Conservation (phyloP, 169 alveolate genomes). For the Eimeria mitis region DNA sequence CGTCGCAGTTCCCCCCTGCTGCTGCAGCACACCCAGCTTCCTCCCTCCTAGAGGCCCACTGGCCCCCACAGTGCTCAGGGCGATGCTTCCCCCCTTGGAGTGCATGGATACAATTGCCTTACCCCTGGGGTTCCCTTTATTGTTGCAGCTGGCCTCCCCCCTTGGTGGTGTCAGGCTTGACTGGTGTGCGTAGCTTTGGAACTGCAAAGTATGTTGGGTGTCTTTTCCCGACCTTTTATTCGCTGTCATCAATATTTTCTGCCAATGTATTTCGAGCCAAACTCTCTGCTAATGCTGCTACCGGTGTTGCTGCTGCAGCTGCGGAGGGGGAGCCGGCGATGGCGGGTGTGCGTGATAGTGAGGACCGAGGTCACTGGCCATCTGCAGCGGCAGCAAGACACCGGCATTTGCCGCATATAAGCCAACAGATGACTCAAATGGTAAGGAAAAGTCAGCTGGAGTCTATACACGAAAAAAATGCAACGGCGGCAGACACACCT, state of each 20-base stretch:
- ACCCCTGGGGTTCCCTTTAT: neutral
- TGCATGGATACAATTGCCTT: neutral
- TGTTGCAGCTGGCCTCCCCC: neutral
- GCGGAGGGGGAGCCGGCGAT: neutral
- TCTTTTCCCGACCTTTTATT: neutral
- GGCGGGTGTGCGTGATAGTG: neutral
- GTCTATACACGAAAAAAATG: neutral
- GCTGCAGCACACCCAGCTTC: slow-evolving; percentile 31
- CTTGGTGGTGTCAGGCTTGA: neutral
- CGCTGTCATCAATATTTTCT: neutral
- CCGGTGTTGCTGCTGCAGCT: neutral
- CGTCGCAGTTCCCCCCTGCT: slow-evolving; percentile 9
- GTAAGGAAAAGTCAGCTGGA: neutral
- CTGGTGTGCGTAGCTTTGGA: neutral
- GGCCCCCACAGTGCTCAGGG: slow-evolving; percentile 34
- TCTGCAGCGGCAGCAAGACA: neutral
- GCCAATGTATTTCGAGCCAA: neutral
- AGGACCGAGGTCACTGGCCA: slow-evolving; percentile 11
- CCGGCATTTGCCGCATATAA: neutral
- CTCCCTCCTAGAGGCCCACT: neutral
- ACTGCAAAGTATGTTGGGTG: neutral
- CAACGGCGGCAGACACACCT: neutral
- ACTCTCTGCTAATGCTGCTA: neutral
- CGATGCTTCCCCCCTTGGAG: slow-evolving; percentile 3
- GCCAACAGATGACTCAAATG: neutral